phyloP scores from a whole-genome alignment of 2,329 filamentous ascomycete species.

The Alternaria sp. region DNA sequence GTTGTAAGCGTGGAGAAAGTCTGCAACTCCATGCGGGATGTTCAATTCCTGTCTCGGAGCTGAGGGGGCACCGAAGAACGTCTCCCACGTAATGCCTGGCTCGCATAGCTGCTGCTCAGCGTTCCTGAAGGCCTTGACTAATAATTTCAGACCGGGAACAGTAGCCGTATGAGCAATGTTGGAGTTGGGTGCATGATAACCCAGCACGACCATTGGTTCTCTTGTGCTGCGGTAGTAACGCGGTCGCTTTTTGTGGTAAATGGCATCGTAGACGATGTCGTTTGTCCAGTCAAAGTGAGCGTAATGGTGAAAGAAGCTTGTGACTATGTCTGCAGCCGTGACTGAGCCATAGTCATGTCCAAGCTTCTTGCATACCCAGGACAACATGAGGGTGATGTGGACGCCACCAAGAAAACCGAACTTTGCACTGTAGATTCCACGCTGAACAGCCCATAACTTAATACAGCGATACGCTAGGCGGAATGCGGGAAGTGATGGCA shows the following conservation, averaged over 20 bases:
- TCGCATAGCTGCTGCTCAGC: conserved; percentile 54
- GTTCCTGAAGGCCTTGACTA: conserved; percentile 61
- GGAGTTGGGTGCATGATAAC: conserved; percentile 67
- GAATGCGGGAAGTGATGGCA: conserved; percentile 68
- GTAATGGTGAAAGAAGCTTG: conserved; percentile 71
- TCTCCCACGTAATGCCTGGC: conserved; percentile 38
- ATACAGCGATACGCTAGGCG: conserved; percentile 66
- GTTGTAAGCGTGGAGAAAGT: conserved; percentile 63
- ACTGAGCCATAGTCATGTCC: conserved; percentile 39
- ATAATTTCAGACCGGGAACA: conserved; percentile 59
- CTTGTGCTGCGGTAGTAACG: conserved; percentile 63
- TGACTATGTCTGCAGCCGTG: conserved; percentile 62
- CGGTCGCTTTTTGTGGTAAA: conserved; percentile 56
- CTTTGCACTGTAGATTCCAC: conserved; percentile 70
- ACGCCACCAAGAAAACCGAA: conserved; percentile 73
- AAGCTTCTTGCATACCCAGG: conserved; percentile 64
- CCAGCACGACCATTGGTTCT: conserved; percentile 70
- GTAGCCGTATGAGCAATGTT: conserved; percentile 68
- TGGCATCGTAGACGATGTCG: conserved; percentile 66
- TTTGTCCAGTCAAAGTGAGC: conserved; percentile 66
- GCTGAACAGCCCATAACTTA: conserved; percentile 67
- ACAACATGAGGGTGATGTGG: conserved; percentile 69
- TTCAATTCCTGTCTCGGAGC: neutral
- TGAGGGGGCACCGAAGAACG: conserved; percentile 28
- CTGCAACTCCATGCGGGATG: conserved; percentile 23